Conservation (phyloP, 169 alveolate genomes). For the Cryptosporidium canis region DNA sequence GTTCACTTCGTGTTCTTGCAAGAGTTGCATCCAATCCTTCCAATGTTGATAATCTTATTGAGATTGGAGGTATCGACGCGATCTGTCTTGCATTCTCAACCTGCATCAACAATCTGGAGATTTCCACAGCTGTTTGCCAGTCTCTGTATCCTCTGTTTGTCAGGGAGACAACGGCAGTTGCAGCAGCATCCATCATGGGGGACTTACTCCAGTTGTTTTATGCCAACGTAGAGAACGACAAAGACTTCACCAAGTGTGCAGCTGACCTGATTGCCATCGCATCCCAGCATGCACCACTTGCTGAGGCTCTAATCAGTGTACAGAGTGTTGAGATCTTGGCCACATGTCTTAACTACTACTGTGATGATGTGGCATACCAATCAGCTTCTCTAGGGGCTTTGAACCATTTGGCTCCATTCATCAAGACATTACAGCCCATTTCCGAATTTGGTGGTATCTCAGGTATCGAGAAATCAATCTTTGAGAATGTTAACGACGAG, state of each 20-base stretch:
- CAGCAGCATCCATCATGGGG: slow-evolving; percentile 65
- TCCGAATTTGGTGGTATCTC: slow-evolving; percentile 90
- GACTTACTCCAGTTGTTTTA: slow-evolving; percentile 53
- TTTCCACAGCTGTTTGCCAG: slow-evolving; percentile 85
- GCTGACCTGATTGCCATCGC: slow-evolving; percentile 80
- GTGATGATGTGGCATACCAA: slow-evolving; percentile 84
- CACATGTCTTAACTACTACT: slow-evolving; percentile 89
- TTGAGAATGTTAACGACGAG: slow-evolving; percentile 80
- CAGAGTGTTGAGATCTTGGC: slow-evolving; percentile 89
- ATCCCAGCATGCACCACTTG: slow-evolving; percentile 87
- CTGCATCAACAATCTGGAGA: slow-evolving; percentile 82
- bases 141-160: slow-evolving; percentile 84
- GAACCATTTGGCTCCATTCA: slow-evolving; percentile 84
- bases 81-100: slow-evolving; percentile 86
- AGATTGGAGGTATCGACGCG: slow-evolving; percentile 87
- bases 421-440: slow-evolving; percentile 82
- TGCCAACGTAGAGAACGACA: slow-evolving; percentile 63
- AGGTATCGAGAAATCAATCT: slow-evolving; percentile 86
- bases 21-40: slow-evolving; percentile 85
- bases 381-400: slow-evolving; percentile 83
- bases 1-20: slow-evolving; percentile 88
- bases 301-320: slow-evolving; percentile 83
- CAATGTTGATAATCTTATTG: slow-evolving; percentile 85
- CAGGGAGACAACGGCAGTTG: slow-evolving; percentile 60
- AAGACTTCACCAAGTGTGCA: slow-evolving; percentile 65